Evolutionary conservation across 768 basidiomycete genomes (phyloP), one percentile per base, ranked within the genome.

Genomic region (Symmetrospora coprosmae): DNA sequence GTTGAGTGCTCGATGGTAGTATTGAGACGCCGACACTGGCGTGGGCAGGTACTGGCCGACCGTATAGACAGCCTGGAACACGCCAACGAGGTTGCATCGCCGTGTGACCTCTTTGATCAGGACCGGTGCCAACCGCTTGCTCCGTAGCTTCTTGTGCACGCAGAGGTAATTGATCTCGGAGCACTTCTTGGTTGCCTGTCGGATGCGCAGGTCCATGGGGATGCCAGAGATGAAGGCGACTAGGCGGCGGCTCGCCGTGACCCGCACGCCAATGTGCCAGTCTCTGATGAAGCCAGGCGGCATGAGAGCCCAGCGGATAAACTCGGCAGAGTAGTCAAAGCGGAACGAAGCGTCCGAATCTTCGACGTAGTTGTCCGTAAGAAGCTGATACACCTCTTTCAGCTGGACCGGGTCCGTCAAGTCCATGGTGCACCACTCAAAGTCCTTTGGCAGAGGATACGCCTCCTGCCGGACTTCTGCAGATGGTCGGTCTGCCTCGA

Each of bases 41-140:
- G 94, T 97, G 8, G 94, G 94, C 11, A 99, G 76, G 40, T 94
- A 82, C 25, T 89, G 81, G 1, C 94, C 94, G 17, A 82, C 91
- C 0, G 94, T 99, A 72, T 97, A 97, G 50, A 99, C 85, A 7
- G 94, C 94, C 72, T 99, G 94, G 76, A 94, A 96, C 51, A 94
- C 78, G 31, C 87, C 87, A 64, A 81, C 79, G 35, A 97, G 78
- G 71, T 97, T 81, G 51, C 86, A 86, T 70, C 87, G 87, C 21
- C 94, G 79, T 0, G 94, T 97, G 25, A 97, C 85, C 70, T 99
- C 94, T 71, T 94, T 94, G 75, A 99, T 97, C 49, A 99, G 78
- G 13, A 97, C 87, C 0, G 94, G 94, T 0, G 94, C 84, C 23
- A 97, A 76, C 38, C 94, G 85, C 72, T 96, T 96, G 0, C 88